These are phyloP conservation scores for Peronospora tabacina DNA, from an alignment of 352 stramenopile species.

Conservation along the genomic window DNA sequence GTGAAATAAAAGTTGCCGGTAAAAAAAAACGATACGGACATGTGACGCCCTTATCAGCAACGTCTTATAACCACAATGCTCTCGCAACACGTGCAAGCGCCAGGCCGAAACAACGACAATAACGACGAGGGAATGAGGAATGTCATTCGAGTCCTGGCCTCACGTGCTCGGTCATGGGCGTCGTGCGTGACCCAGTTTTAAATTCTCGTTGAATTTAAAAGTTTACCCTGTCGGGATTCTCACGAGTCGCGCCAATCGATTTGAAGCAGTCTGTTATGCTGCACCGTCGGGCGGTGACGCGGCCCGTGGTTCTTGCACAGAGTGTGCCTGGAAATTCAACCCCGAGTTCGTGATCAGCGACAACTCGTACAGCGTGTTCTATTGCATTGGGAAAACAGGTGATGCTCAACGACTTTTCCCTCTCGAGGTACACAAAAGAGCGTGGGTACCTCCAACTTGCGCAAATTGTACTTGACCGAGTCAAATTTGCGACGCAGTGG, in stretches of 20 bases:
- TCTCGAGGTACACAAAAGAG: too few relatives aligned
- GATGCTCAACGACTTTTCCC: background rate
- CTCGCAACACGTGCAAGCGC: too few relatives aligned
- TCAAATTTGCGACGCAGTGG: slow-evolving; percentile 90
- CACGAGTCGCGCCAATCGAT: background rate
- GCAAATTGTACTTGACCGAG: slow-evolving; percentile 92
- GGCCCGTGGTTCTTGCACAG: slow-evolving; percentile 27
- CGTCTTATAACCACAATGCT: too few relatives aligned
- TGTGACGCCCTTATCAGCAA: too few relatives aligned
- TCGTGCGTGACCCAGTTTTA: too few relatives aligned
- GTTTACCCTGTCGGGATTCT: background rate
- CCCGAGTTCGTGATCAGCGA: slow-evolving; percentile 71
- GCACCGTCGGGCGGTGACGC: slow-evolving; percentile 13
- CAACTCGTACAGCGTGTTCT: slow-evolving; percentile 92
- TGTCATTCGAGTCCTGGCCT: too few relatives aligned
- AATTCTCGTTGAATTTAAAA: background rate
- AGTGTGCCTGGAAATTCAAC: slow-evolving; percentile 41
- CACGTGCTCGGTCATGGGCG: too few relatives aligned
- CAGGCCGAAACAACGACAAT: too few relatives aligned
- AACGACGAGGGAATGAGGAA: too few relatives aligned
- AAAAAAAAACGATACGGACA: too few relatives aligned
- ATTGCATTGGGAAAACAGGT: background rate
- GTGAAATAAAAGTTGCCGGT: too few relatives aligned
- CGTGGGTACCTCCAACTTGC: slow-evolving; percentile 86
- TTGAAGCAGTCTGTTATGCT: slow-evolving; percentile 9